Base-by-base conservation (phyloP, 1,139 yeast genomes). In the Geotrichum reessii region DNA sequence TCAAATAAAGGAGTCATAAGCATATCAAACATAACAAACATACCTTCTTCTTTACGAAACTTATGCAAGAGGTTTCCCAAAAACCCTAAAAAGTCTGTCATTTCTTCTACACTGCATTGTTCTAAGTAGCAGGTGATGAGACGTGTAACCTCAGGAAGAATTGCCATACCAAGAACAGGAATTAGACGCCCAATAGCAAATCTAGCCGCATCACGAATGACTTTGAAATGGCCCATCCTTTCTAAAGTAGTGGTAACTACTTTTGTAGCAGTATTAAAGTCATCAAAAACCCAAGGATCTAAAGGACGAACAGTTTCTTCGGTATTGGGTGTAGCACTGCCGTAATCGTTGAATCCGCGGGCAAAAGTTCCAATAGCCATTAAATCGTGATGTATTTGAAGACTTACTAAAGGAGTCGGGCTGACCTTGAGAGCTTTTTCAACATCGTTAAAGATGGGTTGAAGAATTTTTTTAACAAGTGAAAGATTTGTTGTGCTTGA, bases 351-450 rank as follows among this genome's bases (percentile, higher is more conserved):
- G 66, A 87, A 85, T 1, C 98, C 98, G 68, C 93, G 81, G 1
- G 92, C 87, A 67, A 92, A 80, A 0, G 97, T 89, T 44, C 97
- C 97, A 57, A 93, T 82, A 0, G 97, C 93, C 84, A 89, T 83
- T 53, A 95, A 74, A 48, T 86, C 81, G 70, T 93, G 97, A 71
- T 93, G 97, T 1, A 91, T 85, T 69, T 90, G 95, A 53, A 88
- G 73, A 3, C 86, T 78, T 44, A 80, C 69, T 52, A 79, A 77
- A 24, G 78, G 74, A 40, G 78, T 78, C 21, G 76, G 22, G 37
- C 75, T 70, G 28, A 65, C 69, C 9, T 63, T 62, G 1, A 78
- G 67, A 42, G 82, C 80, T 24, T 75, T 75, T 70, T 92, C 96
- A 63, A 93, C 77, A 63, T 83, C 86, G 19, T 80, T 76, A 69